A percentile compares a stretch with the other conserved stretches of the same genome.
Evolutionary conservation across 495 filamentous ascomycete genomes (phyloP).

Genomic region (Penicillium chermesinum): DNA sequence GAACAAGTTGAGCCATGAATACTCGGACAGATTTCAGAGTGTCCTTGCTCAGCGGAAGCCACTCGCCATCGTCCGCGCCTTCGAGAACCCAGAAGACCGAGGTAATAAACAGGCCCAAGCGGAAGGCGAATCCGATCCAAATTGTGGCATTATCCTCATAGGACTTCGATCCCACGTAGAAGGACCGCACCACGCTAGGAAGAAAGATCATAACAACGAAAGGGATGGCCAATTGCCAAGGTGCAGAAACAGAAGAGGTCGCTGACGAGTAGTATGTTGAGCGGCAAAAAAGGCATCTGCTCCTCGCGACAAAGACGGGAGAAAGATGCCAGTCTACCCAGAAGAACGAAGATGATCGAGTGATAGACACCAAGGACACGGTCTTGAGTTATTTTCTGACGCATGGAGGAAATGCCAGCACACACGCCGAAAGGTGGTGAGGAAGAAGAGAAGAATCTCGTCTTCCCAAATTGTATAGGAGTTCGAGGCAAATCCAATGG

Average conservation of each 20-base stretch:
- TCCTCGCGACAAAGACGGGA: slow-evolving; percentile 95
- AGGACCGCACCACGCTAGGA: slow-evolving; percentile 71
- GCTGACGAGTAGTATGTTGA: slow-evolving; percentile 94
- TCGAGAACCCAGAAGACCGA: slow-evolving; percentile 88
- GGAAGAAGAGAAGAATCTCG: slow-evolving; percentile 85
- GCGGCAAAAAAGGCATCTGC: slow-evolving; percentile 92
- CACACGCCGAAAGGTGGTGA: slow-evolving; percentile 79
- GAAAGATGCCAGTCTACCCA: slow-evolving; percentile 78
- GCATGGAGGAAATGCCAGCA: slow-evolving; percentile 66
- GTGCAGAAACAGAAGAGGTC: slow-evolving; percentile 85
- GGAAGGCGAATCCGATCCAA: slow-evolving; percentile 80
- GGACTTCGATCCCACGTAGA: slow-evolving; percentile 69
- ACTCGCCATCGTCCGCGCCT: slow-evolving; percentile 82
- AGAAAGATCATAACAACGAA: slow-evolving; percentile 67
- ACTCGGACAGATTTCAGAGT: slow-evolving; percentile 68
- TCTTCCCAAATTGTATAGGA: slow-evolving; percentile 99
- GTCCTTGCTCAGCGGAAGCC: slow-evolving; percentile 61
- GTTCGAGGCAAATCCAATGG: slow-evolving; percentile 89
- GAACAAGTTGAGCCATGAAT: slow-evolving; percentile 68
- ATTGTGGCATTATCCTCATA: slow-evolving; percentile 78
- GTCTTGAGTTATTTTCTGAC: slow-evolving; percentile 56
- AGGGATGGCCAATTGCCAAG: slow-evolving; percentile 82
- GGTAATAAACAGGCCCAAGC: slow-evolving; percentile 65
- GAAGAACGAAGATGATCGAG: slow-evolving; percentile 72
- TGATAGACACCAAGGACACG: slow-evolving; percentile 74